Percentiles rank a stretch among this genome's conserved stretches.
Evolutionary conservation across 2,329 filamentous ascomycete species (phyloP).

Genomic region (Gnomoniopsis sp.): DNA sequence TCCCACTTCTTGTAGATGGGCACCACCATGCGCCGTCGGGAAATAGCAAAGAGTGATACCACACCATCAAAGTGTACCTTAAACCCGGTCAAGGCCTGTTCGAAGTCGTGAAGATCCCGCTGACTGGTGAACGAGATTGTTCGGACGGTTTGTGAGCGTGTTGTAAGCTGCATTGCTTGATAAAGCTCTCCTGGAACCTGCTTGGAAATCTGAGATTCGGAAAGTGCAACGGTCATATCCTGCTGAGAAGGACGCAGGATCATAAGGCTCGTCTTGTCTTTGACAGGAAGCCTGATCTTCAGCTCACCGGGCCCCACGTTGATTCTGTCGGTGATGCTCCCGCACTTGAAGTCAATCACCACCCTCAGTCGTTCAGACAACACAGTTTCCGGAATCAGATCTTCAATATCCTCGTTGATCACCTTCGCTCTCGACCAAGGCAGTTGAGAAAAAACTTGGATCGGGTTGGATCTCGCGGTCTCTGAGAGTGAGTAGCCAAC

Average conservation of each 20-base stretch:
- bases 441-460: constrained; percentile 47
- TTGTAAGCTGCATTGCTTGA: constrained; percentile 59
- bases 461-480: constrained; percentile 45
- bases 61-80: constrained; percentile 70
- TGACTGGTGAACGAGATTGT: constrained; percentile 66
- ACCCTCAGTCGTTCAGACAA: constrained; percentile 74
- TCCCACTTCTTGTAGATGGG: constrained; percentile 96
- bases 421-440: constrained; percentile 67
- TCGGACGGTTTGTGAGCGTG: constrained; percentile 62
- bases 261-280: constrained; percentile 58
- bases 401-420: constrained; percentile 67
- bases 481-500: constrained; percentile 61
- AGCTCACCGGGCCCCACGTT: constrained; percentile 77
- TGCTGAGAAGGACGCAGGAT: constrained; percentile 70
- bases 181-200: constrained; percentile 61
- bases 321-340: constrained; percentile 77
- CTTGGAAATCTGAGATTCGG: constrained; percentile 60
- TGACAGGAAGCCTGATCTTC: constrained; percentile 62
- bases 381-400: constrained; percentile 63
- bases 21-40: constrained; percentile 82
- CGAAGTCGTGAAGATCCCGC: constrained; percentile 72
- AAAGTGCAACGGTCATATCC: constrained; percentile 74
- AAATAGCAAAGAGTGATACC: constrained; percentile 74
- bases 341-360: constrained; percentile 70
- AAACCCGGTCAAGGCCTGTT: constrained; percentile 77